Base-by-base conservation (phyloP, 202 grass and related monocot genomes). In the Dendrocalamus latiflorus region DNA sequence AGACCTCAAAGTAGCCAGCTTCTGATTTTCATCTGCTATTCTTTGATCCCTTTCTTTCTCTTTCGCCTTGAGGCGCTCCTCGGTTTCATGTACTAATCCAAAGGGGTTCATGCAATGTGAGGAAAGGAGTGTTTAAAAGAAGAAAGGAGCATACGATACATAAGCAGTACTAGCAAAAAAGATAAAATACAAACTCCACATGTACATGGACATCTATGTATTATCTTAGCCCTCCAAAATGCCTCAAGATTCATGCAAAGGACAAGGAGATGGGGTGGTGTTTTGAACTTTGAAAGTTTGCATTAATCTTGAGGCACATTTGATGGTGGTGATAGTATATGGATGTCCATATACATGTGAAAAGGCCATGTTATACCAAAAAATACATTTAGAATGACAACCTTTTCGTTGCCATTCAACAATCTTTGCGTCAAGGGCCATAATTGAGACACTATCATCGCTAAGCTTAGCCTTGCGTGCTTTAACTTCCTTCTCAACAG, bases 401-500 rank as follows among this genome's bases (percentile, higher is more conserved):
- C 95, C 89, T 95, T 93, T 95, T 49, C 76, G 41, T 88, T 94
- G 68, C 88, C 75, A 78, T 81, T 98, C 92, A 85, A 86, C 51
- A 71, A 75, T 57, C 77, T 90, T 89, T 44, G 87, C 59, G 14
- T 68, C 90, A 61, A 95, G 80, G 37, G 87, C 57, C 77, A 74
- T 82, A 13, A 85, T 77, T 60, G 86, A 75, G 43, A 86, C 56
- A 71, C 45, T 79, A 75, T 88, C 82, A 74, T 91, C 90, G 77
- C 70, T 83, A 60, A 91, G 81, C 75, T 95, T 93, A 68, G 80
- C 76, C 76, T 88, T 98, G 22, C 84, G 68, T 73, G 86, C 76
- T 82, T 98, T 98, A 33, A 90, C 83, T 77, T 94, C 89, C 87
- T 93, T 98, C 85, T 98, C 95, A 53, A 89, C 24, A 64, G 76